Evolutionary conservation across 2,329 filamentous ascomycete species (phyloP), one percentile per base, ranked within the genome.

Genomic region (Rugonectria rugulosa): DNA sequence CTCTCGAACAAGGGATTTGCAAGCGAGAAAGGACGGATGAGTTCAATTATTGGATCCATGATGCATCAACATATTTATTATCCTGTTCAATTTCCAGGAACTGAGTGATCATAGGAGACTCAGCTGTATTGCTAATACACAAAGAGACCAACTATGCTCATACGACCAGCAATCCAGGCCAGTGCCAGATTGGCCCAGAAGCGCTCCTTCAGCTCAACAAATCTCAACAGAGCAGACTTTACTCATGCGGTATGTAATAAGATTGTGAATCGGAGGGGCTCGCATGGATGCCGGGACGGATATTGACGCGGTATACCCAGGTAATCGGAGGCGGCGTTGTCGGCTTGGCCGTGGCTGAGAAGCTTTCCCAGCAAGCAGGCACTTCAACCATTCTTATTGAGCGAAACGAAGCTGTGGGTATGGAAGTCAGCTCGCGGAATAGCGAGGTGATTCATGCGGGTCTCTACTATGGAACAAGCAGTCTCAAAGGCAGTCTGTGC

Each of bases 371-470:
- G 26, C 78, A 81, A 54, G 79, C 85, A 24, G 77, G 81, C 19
- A 81, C 82, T 5, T 85, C 84, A 3, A 94, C 91, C 0, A 81
- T 97, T 10, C 79, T 97, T 48, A 85, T 97, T 2, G 93, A 97
- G 75, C 86, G 90, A 21, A 90, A 97, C 77, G 74, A 80, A 19
- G 80, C 83, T 44, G 81, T 91, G 19, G 93, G 93, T 48, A 95
- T 87, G 27, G 93, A 97, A 77, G 97, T 92, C 0, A 93, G 89
- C 60, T 91, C 89, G 62, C 88, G 93, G 63, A 97, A 97, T 78
- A 94, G 90, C 69, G 93, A 98, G 82, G 95, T 98, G 50, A 95
- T 99, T 65, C 95, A 99, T 72, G 95, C 91, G 1, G 95, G 95
- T 14, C 83, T 98, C 60, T 98, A 97, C 81, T 97, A 97, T 74